Conservation (phyloP, 352 stramenopile species). For the Globisporangium alternatum region DNA sequence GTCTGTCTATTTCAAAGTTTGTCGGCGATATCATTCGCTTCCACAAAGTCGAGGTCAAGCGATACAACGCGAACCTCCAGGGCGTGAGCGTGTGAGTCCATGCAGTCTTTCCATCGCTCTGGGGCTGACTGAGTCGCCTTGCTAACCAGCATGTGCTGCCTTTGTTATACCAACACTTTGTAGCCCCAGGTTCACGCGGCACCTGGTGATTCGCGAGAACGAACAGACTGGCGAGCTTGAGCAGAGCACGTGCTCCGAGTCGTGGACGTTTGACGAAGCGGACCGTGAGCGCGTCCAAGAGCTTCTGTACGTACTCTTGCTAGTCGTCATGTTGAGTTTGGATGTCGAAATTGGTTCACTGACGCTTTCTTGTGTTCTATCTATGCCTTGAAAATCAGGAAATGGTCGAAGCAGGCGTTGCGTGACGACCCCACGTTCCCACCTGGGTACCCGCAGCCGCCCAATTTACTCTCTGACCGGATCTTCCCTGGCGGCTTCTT, state of each 20-base stretch:
- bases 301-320: constrained; percentile 29
- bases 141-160: not conserved
- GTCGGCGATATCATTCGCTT: constrained; percentile 79
- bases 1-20: constrained; percentile 26
- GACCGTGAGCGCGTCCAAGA: constrained; percentile 44
- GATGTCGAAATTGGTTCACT: not conserved
- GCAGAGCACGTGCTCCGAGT: constrained; percentile 42
- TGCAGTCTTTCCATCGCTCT: not conserved
- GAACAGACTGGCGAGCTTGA: constrained; percentile 27
- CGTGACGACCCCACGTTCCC: constrained; percentile 46
- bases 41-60: constrained; percentile 70
- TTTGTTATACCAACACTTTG: not conserved
- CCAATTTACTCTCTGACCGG: constrained; percentile 41
- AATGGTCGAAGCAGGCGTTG: constrained; percentile 44
- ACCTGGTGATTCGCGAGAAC: constrained; percentile 53
- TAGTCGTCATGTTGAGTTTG: not conserved
- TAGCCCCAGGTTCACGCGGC: constrained; percentile 29
- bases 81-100: constrained; percentile 44
- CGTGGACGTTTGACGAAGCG: constrained; percentile 60
- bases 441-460: constrained; percentile 37
- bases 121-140: not conserved
- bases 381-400: constrained; percentile 20
- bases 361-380: not conserved
- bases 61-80: constrained; percentile 54
- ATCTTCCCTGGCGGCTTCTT: constrained; percentile 45